phyloP scores from a whole-genome alignment of 768 basidiomycete genomes.

The Mycena amicta region DNA sequence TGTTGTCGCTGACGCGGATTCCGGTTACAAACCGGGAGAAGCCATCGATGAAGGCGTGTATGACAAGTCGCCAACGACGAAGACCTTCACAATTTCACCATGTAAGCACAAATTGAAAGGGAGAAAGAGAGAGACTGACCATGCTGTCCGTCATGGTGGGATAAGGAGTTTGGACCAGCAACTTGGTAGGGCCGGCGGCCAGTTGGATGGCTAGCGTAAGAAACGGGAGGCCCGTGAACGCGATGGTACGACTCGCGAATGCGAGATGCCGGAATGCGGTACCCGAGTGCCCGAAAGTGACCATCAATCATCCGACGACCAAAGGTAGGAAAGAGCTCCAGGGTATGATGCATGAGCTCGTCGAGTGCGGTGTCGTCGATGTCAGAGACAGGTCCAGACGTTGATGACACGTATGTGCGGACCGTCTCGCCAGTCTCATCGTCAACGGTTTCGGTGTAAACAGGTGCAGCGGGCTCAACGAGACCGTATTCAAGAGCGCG shows the following conservation, averaged over 20 bases:
- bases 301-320: slow-evolving; percentile 30
- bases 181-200: slow-evolving; percentile 33
- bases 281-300: slow-evolving; percentile 22
- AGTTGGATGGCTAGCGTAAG: slow-evolving; percentile 25
- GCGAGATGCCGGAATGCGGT: slow-evolving; percentile 22
- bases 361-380: slow-evolving; percentile 30
- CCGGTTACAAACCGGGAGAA: slow-evolving; percentile 38
- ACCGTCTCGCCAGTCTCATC: background rate
- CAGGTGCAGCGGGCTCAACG: slow-evolving; percentile 2
- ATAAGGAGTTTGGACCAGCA: slow-evolving; percentile 38
- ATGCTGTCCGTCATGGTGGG: slow-evolving; percentile 43
- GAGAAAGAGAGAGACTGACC: slow-evolving; percentile 19
- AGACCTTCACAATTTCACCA: slow-evolving; percentile 18
- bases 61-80: slow-evolving; percentile 31
- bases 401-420: background rate
- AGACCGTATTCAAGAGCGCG: slow-evolving; percentile 21
- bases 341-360: slow-evolving; percentile 19
- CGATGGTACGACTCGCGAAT: slow-evolving; percentile 18
- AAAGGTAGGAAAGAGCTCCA: slow-evolving; percentile 29
- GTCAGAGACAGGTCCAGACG: slow-evolving; percentile 12
- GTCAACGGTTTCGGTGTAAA: slow-evolving; percentile 5
- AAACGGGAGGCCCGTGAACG: slow-evolving; percentile 18
- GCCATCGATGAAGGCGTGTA: slow-evolving; percentile 44
- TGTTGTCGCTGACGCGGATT: slow-evolving; percentile 42
- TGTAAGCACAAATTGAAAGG: background rate